Evolutionary conservation across 1,284 basidiomycete genomes (phyloP), one percentile per base, ranked within the genome.

Genomic region (Hypsizygus ulmarius): DNA sequence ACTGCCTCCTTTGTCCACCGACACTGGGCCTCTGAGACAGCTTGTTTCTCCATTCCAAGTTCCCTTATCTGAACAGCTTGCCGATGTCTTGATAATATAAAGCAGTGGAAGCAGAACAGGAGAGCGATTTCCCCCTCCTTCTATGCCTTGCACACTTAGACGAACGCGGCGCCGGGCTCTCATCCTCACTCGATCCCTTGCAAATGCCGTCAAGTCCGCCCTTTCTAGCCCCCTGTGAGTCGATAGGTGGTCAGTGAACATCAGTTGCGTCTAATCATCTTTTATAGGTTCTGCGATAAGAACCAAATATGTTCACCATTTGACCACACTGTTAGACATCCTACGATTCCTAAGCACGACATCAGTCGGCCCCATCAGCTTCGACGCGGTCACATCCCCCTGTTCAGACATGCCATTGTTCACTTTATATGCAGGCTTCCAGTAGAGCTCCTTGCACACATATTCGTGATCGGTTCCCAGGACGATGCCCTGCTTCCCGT

Each of bases 391-490:
- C 56, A 43, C 19, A 46, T 53, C n/a, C 54, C 53, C 6, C 43
- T 40, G 3, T 60, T 56, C 37, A 39, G 45, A 43, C 37, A 52
- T 14, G 35, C n/a, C n/a, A n/a, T n/a, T n/a, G n/a, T 34, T 10
- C 51, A 82, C 57, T 73, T 74, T 49, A 79, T 85, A 43, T 72
- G 72, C 46, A 60, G 61, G 21, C 72, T 87, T 39, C 84, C 84
- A 5, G 66, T 70, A 28, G 84, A 87, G 60, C 62, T 87, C 21
- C 71, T 87, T 33, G 70, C 77, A 32, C 73, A 77, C 52, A 74
- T 86, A 40, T 85, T 87, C 57, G 59, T 75, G 27, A 65, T 82
- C 12, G 84, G 78, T n/a, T 69, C 79, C 12, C 65, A 78, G 49
- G 71, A 75, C 42, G 76, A 82, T 57, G 58, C 63, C 46, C 74